Conservation (phyloP, 2,329 filamentous ascomycete genomes). For the Hymenoscyphus repandus region DNA sequence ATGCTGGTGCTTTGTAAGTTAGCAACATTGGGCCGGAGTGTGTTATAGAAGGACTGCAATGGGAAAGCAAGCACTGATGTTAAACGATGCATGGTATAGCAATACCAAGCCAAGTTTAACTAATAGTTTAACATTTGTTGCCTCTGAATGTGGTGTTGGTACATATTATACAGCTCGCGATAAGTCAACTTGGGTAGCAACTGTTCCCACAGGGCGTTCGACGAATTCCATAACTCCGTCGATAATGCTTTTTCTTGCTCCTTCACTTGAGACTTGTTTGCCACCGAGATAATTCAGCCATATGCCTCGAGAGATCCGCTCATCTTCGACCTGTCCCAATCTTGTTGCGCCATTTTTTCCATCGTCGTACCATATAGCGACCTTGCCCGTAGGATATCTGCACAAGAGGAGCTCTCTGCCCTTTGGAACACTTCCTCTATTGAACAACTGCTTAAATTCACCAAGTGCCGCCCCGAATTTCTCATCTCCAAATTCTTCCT, state of each 20-base stretch:
- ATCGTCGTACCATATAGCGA: conserved; percentile 64
- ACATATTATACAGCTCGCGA: conserved; percentile 4
- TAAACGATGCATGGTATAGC: neutral
- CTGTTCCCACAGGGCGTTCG: conserved; percentile 79
- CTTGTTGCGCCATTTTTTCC: conserved; percentile 41
- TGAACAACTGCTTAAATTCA: conserved; percentile 78
- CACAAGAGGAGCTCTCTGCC: conserved; percentile 70
- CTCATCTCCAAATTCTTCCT: conserved; percentile 59
- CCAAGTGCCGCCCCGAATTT: conserved; percentile 69
- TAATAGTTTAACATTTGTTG: neutral
- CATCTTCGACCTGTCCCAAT: conserved; percentile 72
- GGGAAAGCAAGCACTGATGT: neutral
- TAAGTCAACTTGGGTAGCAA: conserved; percentile 65
- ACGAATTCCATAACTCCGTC: conserved; percentile 86
- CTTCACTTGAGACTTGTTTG: conserved; percentile 79
- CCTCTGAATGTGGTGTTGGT: neutral
- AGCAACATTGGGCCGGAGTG: neutral
- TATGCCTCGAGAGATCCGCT: conserved; percentile 72
- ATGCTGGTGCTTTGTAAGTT: conserved; percentile 55
- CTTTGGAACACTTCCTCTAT: conserved; percentile 75
- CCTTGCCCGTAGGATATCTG: conserved; percentile 57
- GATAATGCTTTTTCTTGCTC: conserved; percentile 74
- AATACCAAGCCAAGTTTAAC: neutral
- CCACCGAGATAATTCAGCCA: conserved; percentile 91
- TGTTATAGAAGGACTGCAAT: neutral